A percentile compares a stretch with the other conserved stretches of the same genome.
These are phyloP conservation scores for Clarkia xantiana DNA, from an alignment of 345 rosid genomes.

Conservation along the genomic window DNA sequence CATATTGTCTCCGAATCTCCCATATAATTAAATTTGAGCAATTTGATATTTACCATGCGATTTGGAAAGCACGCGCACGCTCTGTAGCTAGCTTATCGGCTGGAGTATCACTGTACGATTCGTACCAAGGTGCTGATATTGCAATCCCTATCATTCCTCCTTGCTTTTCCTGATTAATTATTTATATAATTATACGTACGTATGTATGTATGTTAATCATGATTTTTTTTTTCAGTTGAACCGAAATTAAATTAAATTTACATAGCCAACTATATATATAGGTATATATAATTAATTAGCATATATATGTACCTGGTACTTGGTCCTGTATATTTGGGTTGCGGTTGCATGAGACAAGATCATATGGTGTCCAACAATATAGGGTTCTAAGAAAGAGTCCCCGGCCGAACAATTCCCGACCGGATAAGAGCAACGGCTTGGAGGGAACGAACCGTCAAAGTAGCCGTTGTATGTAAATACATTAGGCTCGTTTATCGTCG, in stretches of 20 bases:
- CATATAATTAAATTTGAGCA: background rate
- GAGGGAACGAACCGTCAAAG: slow-evolving; percentile 23
- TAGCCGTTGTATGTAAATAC: slow-evolving; percentile 18
- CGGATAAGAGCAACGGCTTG: slow-evolving; percentile 33
- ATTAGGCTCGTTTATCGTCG: slow-evolving; percentile 52
- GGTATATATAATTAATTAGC: no score
- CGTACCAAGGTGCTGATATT: slow-evolving; percentile 13
- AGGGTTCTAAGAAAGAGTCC: slow-evolving; percentile 39
- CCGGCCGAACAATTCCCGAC: slow-evolving; percentile 37
- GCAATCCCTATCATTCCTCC: slow-evolving; percentile 21
- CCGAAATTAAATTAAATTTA: no score
- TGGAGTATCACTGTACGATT: slow-evolving; percentile 12
- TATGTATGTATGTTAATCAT: no score
- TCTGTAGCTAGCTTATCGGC: slow-evolving; percentile 16
- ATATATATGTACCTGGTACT: slow-evolving; percentile 24
- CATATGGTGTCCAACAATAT: slow-evolving; percentile 38
- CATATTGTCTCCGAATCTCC: no score
- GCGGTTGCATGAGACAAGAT: slow-evolving; percentile 24
- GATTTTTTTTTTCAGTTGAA: no score
- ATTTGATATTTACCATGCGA: slow-evolving; percentile 3
- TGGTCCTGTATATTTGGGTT: slow-evolving; percentile 11
- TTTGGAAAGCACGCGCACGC: slow-evolving; percentile 14
- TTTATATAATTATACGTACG: no score
- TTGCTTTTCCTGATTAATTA: slow-evolving; percentile 15
- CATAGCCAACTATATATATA: no score